Evolutionary conservation across 768 basidiomycete genomes (phyloP), one percentile per base, ranked within the genome.

Genomic region (Podaxis mareebaensis): DNA sequence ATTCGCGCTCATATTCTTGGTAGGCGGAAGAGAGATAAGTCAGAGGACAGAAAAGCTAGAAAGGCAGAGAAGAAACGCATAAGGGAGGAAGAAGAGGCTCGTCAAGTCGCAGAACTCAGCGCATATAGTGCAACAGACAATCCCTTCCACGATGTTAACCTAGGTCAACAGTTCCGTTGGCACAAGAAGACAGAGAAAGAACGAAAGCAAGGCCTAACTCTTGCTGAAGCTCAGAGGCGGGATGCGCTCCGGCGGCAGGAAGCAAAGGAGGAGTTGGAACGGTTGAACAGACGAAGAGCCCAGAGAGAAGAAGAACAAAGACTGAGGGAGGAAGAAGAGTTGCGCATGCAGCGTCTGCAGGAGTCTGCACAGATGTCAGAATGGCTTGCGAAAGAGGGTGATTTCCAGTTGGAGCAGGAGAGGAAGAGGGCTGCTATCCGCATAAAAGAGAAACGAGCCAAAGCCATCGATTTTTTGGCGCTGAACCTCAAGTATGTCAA

Each of bases 161-260:
- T 99, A 36, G 91, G 89, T 22, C 93, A 98, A 72, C 94, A 96
- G 73, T 99, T 99, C 76, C 88, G 92, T 63, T 99, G 97, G 97
- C 93, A 95, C 78, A 99, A 99, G 83, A 99, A 99, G 80, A 85
- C 88, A 28, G 97, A 99, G 74, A 94, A 95, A 79, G 97, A 99
- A 74, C 85, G 87, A 70, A 98, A 96, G 77, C 78, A 86, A 64
- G 97, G 97, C 1, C 70, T 99, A 54, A 85, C 88, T 0, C 70
- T 87, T 0, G 88, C 87, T 0, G 97, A 99, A 70, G 81, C 91
- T 1, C 89, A 91, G 65, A 81, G 82, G 66, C 85, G 85, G 68
- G 97, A 99, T 77, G 87, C 88, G 0, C 73, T 93, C 26, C 78
- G 96, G 61, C 82, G 89, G 42, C 87, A 91, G 68, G 97, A 99